Conservation (phyloP, 176 grass and related monocot species). For the Coix lacrymajobi region DNA sequence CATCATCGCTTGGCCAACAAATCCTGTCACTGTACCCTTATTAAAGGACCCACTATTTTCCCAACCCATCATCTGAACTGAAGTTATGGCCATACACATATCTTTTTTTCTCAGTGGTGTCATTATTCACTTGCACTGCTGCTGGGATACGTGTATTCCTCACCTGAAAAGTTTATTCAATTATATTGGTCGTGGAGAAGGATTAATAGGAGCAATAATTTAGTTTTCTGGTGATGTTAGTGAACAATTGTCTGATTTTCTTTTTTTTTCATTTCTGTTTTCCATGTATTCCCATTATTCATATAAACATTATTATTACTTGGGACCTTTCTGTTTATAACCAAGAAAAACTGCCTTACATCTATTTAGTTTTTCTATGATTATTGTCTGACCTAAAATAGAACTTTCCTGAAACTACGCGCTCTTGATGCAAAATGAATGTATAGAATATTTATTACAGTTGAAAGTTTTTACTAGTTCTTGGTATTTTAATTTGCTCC, state of each 20-base stretch:
- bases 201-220: not conserved
- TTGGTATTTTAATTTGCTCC: constrained; percentile 3
- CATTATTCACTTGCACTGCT: not conserved
- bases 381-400: not conserved
- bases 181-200: not conserved
- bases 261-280: not conserved
- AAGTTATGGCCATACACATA: constrained; percentile 14
- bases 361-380: not conserved
- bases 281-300: not conserved
- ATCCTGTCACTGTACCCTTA: not conserved
- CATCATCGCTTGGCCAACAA: not conserved
- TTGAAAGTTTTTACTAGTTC: not conserved
- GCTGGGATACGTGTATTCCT: not conserved
- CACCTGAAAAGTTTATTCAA: constrained; percentile 2
- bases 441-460: not conserved
- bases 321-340: not conserved
- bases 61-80: not conserved
- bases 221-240: not conserved
- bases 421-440: not conserved
- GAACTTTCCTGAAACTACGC: not conserved
- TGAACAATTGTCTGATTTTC: not conserved
- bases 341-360: not conserved
- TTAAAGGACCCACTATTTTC: not conserved
- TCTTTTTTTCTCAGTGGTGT: not conserved
- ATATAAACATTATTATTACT: not conserved